Conservation (phyloP, 73 alveolate species). For the Symbiodinium pilosum region DNA sequence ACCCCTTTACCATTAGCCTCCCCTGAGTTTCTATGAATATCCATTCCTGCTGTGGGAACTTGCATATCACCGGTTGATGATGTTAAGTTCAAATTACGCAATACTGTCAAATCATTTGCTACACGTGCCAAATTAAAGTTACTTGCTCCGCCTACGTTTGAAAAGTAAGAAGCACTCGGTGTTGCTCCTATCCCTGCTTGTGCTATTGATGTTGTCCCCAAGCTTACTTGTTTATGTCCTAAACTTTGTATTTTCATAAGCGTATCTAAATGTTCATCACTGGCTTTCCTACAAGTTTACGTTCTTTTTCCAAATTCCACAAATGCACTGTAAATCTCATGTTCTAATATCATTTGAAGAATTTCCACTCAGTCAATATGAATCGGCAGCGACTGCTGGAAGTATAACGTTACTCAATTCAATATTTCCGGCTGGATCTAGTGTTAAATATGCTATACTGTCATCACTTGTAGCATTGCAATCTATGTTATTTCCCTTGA, state of each 20-base stretch:
- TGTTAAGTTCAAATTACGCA: background rate
- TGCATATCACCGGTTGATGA: too few species aligned
- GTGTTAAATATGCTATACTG: too few species aligned
- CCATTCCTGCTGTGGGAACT: background rate
- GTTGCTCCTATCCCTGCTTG: background rate
- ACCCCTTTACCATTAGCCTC: too few species aligned
- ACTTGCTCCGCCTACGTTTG: background rate
- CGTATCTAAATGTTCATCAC: background rate
- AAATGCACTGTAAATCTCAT: background rate
- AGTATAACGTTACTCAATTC: too few species aligned
- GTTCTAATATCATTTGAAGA: background rate
- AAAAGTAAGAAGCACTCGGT: background rate
- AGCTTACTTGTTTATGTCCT: background rate
- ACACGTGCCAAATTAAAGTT: background rate
- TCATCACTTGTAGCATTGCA: too few species aligned
- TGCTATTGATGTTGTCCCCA: background rate
- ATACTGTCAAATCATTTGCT: background rate
- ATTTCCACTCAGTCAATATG: background rate
- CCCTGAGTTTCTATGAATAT: too few species aligned
- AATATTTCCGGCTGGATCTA: too few species aligned
- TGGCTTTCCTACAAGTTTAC: background rate
- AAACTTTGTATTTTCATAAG: background rate
- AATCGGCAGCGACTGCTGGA: too few species aligned
- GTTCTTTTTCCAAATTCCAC: background rate
- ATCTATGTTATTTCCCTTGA: too few species aligned